phyloP scores from a whole-genome alignment of 2,329 filamentous ascomycete species.

The Cladosporium halotolerans region DNA sequence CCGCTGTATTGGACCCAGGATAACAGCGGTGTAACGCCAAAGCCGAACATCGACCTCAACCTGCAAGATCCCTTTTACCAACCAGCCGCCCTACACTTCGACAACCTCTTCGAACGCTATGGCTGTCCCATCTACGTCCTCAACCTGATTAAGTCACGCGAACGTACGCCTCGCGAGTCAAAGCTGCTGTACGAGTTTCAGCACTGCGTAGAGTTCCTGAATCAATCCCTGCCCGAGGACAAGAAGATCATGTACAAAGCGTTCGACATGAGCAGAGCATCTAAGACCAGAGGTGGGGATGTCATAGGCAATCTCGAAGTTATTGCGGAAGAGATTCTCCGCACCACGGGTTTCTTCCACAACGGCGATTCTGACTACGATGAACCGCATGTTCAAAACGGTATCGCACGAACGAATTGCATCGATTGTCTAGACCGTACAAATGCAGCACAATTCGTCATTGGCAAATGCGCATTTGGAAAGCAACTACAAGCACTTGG shows the following conservation, averaged over 20 bases:
- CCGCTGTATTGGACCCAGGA: constrained; percentile 97
- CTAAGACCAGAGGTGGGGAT: constrained; percentile 84
- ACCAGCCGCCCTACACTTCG: constrained; percentile 87
- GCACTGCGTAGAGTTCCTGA: constrained; percentile 81
- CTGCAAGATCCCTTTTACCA: constrained; percentile 95
- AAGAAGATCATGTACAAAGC: constrained; percentile 90
- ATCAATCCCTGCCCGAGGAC: constrained; percentile 78
- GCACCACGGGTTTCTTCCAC: constrained; percentile 86
- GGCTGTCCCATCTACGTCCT: constrained; percentile 86
- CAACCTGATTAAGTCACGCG: constrained; percentile 79
- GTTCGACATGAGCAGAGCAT: constrained; percentile 96
- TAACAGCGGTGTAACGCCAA: constrained; percentile 88
- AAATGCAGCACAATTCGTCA: constrained; percentile 95
- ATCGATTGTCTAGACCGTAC: constrained; percentile 97
- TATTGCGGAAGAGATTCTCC: constrained; percentile 82
- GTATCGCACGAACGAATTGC: constrained; percentile 90
- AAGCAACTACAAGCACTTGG: constrained; percentile 89
- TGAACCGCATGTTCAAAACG: constrained; percentile 72
- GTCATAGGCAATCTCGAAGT: constrained; percentile 87
- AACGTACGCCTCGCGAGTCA: constrained; percentile 83
- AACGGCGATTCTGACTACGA: constrained; percentile 71
- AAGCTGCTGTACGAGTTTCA: constrained; percentile 86
- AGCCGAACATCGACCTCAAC: constrained; percentile 91
- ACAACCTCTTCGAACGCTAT: constrained; percentile 89
- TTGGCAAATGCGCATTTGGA: constrained; percentile 87